Conservation (phyloP, 345 rosid species). For the Excoecaria agallocha region DNA sequence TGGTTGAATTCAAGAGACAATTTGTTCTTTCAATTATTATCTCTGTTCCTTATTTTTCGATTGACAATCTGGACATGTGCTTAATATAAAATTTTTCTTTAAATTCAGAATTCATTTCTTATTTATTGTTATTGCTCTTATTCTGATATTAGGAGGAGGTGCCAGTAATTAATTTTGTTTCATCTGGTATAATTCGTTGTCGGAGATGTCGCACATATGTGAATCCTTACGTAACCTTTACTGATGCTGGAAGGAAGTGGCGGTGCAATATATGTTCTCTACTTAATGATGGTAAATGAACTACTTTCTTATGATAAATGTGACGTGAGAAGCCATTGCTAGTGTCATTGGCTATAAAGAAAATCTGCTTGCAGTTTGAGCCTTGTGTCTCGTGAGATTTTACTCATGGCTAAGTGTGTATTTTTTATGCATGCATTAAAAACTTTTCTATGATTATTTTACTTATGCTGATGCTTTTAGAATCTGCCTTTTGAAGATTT, state of each 20-base stretch:
- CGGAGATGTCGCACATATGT: constrained; percentile 97
- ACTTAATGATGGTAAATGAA: constrained; percentile 80
- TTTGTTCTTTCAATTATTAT: constrained; percentile 4
- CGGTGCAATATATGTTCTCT: constrained; percentile 93
- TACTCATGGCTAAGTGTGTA: neutral
- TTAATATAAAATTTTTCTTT: neutral
- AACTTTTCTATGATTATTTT: neutral
- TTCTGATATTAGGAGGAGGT: constrained; percentile 79
- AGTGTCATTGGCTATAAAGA: neutral
- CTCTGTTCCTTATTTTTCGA: neutral
- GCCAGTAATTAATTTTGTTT: constrained; percentile 77
- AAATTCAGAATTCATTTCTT: constrained; percentile 12
- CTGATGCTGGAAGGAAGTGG: constrained; percentile 99
- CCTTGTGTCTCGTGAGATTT: neutral
- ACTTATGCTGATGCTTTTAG: neutral
- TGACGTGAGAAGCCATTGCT: constrained; percentile 12
- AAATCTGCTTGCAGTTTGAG: neutral
- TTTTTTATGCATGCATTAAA: neutral
- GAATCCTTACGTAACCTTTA: constrained; percentile 85
- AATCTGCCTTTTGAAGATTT: neutral
- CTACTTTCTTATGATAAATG: neutral
- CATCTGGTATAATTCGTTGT: constrained; percentile 92
- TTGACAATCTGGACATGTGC: constrained; percentile 7
- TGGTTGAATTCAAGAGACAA: constrained; percentile 12
- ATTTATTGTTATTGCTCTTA: constrained; percentile 20